Base-by-base conservation (phyloP, 495 filamentous ascomycete genomes). In the Neurospora sp. region DNA sequence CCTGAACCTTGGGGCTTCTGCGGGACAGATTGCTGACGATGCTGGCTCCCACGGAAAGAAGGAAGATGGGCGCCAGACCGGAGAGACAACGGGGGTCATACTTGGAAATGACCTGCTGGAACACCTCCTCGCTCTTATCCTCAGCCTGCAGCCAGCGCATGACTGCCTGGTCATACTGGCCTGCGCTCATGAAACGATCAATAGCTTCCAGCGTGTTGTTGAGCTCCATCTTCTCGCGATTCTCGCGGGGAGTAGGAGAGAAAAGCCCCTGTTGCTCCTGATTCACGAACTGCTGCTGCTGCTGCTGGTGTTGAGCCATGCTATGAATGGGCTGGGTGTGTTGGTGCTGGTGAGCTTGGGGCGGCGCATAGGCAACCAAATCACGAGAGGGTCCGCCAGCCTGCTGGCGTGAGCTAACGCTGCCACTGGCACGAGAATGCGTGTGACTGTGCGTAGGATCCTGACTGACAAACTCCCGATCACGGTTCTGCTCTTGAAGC, bases 61-160 rank as follows among this genome's bases (percentile, higher is more conserved):
- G 84, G 27, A 98, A 88, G 45, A 98, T 87, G 4, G 92, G 89
- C 53, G 89, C 90, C 37, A 97, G 78, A n/a, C 87, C 86, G 10
- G 83, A 84, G 71, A 97, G 81, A 78, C 92, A 96, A 4, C 84
- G 79, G 1, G 94, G 93, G 75, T 91, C 88, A 76, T 91, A 87
- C 74, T 89, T 90, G 69, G 89, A 88, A 75, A 98, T 91, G 72
- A 94, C 89, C 59, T 89, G 86, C 76, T 95, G 90, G 78, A 97
- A 99, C 40, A 99, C 83, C 71, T 91, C 89, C 71, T 91, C 90
- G 75, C 94, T 88, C 72, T 90, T 88, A 72, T 84, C 83, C 14
- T 83, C 82, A 27, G 92, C 93, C 85, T 97, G 95, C 39, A 98
- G 88, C 95, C 95, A 99, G 85, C 93, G 82, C 41, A 85, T 77